phyloP scores from a whole-genome alignment of 2,329 filamentous ascomycete genomes.

The Hypoxylon sp. region DNA sequence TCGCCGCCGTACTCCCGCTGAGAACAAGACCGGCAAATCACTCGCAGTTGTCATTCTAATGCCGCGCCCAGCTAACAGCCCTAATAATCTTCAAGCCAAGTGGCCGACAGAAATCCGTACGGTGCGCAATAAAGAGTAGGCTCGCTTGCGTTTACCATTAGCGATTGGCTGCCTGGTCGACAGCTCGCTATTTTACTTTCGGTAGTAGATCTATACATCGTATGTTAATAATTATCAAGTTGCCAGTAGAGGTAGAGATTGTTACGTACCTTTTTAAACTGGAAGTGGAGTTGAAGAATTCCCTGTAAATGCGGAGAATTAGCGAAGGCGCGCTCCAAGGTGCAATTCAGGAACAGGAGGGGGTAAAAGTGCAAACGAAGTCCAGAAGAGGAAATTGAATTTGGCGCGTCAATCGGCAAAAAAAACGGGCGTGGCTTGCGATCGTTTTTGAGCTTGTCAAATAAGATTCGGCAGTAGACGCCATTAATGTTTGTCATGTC shows the following conservation, averaged over 20 bases:
- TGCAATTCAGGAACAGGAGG: conserved; percentile 36
- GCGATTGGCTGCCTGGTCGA: conserved; percentile 5
- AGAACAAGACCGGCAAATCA: conserved; percentile 12
- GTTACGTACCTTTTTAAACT: conserved; percentile 90
- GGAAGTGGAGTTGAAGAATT: conserved; percentile 95
- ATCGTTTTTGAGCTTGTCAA: conserved; percentile 30
- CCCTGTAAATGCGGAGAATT: conserved; percentile 69
- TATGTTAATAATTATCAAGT: conserved; percentile 43
- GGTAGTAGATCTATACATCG: conserved; percentile 58
- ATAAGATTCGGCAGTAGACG: conserved; percentile 30
- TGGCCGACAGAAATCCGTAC: conserved; percentile 7
- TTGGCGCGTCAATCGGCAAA: conserved; percentile 31
- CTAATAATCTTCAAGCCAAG: neutral
- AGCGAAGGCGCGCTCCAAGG: conserved; percentile 45
- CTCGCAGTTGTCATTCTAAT: conserved; percentile 19
- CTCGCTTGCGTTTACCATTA: conserved; percentile 13
- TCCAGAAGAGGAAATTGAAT: conserved; percentile 39
- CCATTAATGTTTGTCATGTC: conserved; percentile 35
- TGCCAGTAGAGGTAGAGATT: conserved; percentile 21
- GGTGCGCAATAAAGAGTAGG: neutral
- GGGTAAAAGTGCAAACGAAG: conserved; percentile 36
- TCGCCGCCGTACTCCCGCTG: conserved; percentile 27
- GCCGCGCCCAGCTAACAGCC: conserved; percentile 1
- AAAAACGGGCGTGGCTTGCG: conserved; percentile 32
- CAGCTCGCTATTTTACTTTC: conserved; percentile 53